Base-by-base conservation (phyloP, 1,284 basidiomycete species). In the Boletellus sp. region DNA sequence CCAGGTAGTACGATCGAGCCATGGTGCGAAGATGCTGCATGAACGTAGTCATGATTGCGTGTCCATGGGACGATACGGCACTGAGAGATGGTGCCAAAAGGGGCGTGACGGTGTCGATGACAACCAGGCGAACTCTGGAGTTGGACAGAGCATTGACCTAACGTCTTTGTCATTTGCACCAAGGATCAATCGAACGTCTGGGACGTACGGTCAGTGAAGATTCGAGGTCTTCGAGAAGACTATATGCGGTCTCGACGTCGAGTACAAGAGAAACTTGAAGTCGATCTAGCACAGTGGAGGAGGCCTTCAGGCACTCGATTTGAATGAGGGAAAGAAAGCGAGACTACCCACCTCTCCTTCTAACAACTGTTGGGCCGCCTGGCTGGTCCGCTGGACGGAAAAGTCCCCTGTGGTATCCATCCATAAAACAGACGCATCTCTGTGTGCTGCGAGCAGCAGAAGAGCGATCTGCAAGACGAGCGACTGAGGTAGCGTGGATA, bases 391-490 rank as follows among this genome's bases (percentile, higher is more conserved):
- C 16, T 80, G 76, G 0, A 69, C 68, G 26, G 81, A 76, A 60
- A 89, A 84, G 45, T 79, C 79, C 3, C 84, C 83, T 1, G 71
- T 74, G 8, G 80, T 82, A 55, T 90, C 87, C 35, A 90, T 74
- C 87, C 87, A 90, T 8, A 80, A 59, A 0, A 73, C 77, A 39
- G 60, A 69, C 4, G 71, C 63, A 16, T 71, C 55, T 17, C 53
- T 45, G 48, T 71, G 45, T 8, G 56, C 51, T 1, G 66, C 58
- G 2, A 89, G 72, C 56, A 80, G 71, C 16, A 71, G 71, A 17
- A 86, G 62, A 26, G 76, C 70, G 5, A 82, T 61, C 47, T 86
- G 80, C 20, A 82, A 60, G 2, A 77, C 78, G 9, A 89, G 65
- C 14, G 70, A 68, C 84, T 87, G 47, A 33, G 16, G n/a, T n/a